Evolutionary conservation across 2,329 filamentous ascomycete genomes (phyloP).

Genomic region (Tolypocladium sp.): DNA sequence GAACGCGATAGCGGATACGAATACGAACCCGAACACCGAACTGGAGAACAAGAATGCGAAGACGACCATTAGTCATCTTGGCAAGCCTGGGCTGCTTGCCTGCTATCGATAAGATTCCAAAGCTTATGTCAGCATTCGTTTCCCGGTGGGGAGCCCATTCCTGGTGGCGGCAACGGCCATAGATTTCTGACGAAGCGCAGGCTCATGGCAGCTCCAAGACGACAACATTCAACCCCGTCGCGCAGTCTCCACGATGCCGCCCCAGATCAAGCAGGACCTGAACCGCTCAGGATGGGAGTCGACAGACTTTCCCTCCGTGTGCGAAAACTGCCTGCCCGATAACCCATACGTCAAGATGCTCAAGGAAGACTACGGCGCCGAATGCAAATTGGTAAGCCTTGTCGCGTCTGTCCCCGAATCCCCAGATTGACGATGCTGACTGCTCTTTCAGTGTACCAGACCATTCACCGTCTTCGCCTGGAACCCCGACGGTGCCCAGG

Average conservation of each 20-base stretch:
- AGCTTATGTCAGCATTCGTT: neutral
- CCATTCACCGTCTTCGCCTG: slow-evolving; percentile 95
- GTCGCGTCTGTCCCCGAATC: neutral
- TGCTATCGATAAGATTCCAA: neutral
- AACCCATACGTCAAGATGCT: slow-evolving; percentile 99
- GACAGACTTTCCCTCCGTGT: slow-evolving; percentile 81
- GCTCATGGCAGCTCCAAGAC: neutral
- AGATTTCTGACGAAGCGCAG: neutral
- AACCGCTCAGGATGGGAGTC: slow-evolving; percentile 96
- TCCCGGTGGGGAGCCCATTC: neutral
- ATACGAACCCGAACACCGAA: slow-evolving; percentile 9
- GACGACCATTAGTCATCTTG: too few species aligned
- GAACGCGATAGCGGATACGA: neutral
- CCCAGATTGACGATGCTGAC: neutral
- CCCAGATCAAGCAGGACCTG: slow-evolving; percentile 91
- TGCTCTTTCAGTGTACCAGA: slow-evolving; percentile 59
- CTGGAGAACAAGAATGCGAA: too few species aligned
- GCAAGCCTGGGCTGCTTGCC: too few species aligned
- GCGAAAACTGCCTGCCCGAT: slow-evolving; percentile 87
- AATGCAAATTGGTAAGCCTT: slow-evolving; percentile 56
- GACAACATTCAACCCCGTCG: neutral
- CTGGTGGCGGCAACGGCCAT: neutral
- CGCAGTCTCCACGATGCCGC: slow-evolving; percentile 49
- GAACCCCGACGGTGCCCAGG: slow-evolving; percentile 80
- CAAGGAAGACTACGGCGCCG: slow-evolving; percentile 89